These are phyloP conservation scores for Globisporangium mamillatum DNA, from an alignment of 352 stramenopile species.

Conservation along the genomic window DNA sequence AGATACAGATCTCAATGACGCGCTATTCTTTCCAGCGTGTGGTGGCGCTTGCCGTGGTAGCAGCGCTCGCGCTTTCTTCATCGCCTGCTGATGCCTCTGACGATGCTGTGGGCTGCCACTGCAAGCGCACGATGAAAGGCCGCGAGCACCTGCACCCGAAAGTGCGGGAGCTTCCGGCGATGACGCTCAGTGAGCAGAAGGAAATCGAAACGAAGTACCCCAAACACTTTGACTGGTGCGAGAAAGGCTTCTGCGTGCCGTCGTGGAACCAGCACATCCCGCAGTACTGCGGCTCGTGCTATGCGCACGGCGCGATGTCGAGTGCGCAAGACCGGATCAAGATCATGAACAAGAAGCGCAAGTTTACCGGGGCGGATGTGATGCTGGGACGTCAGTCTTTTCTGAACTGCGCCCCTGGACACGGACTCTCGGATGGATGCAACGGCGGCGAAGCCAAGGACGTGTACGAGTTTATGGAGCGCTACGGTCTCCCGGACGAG, in stretches of 20 bases:
- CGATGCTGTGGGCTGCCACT: conserved; percentile 30
- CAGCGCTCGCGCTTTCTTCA: conserved; percentile 10
- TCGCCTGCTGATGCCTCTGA: conserved; percentile 3
- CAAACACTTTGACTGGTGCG: conserved; percentile 90
- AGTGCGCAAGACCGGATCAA: conserved; percentile 82
- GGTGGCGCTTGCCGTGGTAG: conserved; percentile 2
- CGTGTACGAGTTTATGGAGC: conserved; percentile 80
- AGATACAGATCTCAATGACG: not conserved
- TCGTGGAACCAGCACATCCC: conserved; percentile 86
- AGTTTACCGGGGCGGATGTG: conserved; percentile 63
- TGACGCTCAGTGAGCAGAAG: conserved; percentile 36
- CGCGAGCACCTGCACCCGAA: conserved; percentile 66
- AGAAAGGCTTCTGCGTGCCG: conserved; percentile 70
- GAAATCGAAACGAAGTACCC: conserved; percentile 41
- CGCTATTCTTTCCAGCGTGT: conserved; percentile 2
- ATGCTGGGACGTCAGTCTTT: conserved; percentile 82
- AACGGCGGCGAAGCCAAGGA: conserved; percentile 68
- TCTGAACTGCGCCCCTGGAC: conserved; percentile 74
- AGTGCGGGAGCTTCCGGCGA: conserved; percentile 31
- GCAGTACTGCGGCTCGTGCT: conserved; percentile 88
- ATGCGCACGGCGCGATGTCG: conserved; percentile 70
- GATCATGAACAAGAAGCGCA: conserved; percentile 64
- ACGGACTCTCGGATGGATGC: conserved; percentile 63
- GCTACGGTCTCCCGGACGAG: conserved; percentile 73
- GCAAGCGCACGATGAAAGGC: conserved; percentile 72